Percentiles rank a stretch among this genome's conserved stretches.
Conservation (phyloP, 768 basidiomycete genomes). For the Coprinopsis cinerea region DNA sequence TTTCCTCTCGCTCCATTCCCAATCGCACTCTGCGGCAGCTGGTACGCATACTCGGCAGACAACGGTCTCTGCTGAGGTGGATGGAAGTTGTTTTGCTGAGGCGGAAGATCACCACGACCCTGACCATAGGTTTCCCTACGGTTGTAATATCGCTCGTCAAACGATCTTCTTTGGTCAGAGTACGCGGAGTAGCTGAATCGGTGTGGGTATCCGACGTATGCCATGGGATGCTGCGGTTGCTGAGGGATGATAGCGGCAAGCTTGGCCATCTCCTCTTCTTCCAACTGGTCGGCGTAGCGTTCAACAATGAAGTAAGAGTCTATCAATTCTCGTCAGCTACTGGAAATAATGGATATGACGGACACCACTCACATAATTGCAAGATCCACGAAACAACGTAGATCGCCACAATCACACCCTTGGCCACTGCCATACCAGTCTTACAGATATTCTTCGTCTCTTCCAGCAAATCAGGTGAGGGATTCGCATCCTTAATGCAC, state of each 20-base stretch:
- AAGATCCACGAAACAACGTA: conserved; percentile 49
- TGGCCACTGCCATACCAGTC: conserved; percentile 34
- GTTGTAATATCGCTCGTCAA: background rate
- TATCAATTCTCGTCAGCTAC: conserved; percentile 18
- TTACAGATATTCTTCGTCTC: conserved; percentile 34
- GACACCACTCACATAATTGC: conserved; percentile 42
- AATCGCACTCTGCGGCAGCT: background rate
- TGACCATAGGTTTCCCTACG: background rate
- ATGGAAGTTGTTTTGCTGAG: background rate
- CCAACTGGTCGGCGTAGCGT: conserved; percentile 47
- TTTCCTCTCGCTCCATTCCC: conserved; percentile 1
- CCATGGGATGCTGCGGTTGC: conserved; percentile 1
- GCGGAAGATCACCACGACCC: background rate
- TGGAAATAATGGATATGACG: conserved; percentile 4
- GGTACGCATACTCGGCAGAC: conserved; percentile 4
- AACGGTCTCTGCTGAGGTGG: background rate
- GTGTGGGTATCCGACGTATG: conserved; percentile 9
- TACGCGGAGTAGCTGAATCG: conserved; percentile 8
- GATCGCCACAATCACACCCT: conserved; percentile 36
- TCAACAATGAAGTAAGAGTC: conserved; percentile 48
- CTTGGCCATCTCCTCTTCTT: conserved; percentile 35
- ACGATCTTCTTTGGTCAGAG: background rate
- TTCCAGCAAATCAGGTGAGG: conserved; percentile 12
- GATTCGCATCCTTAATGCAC: conserved; percentile 30
- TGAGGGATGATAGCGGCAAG: conserved; percentile 7